These are phyloP conservation scores for Xylariales sp. DNA, from an alignment of 2,329 filamentous ascomycete species.

Conservation along the genomic window DNA sequence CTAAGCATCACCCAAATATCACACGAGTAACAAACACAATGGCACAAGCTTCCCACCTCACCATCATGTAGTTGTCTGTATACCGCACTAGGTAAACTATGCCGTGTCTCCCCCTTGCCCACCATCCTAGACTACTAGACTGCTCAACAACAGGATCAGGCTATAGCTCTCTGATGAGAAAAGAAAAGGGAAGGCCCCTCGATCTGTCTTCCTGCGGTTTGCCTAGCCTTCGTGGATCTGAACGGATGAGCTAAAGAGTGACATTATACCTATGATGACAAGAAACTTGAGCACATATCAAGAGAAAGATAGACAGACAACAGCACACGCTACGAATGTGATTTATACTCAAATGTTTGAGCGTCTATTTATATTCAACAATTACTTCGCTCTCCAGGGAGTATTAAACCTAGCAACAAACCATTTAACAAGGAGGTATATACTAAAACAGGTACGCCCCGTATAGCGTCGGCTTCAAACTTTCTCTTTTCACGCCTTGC, in stretches of 20 bases:
- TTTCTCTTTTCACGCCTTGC: background rate
- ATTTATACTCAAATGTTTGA: background rate
- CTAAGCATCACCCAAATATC: background rate
- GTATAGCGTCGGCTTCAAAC: background rate
- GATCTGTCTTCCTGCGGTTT: background rate
- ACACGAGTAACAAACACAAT: background rate
- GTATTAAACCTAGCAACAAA: conserved; percentile 7
- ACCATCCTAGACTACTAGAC: background rate
- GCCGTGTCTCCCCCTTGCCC: background rate
- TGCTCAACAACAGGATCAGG: background rate
- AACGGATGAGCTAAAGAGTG: background rate
- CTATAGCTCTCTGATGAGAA: no score
- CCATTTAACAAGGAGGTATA: conserved; percentile 2
- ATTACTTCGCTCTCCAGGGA: background rate
- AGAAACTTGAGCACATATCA: background rate
- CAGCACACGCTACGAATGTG: background rate
- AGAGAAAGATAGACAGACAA: background rate
- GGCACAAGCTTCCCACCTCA: background rate
- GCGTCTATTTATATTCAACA: conserved; percentile 18
- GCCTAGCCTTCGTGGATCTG: background rate
- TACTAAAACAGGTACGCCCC: conserved; percentile 8
- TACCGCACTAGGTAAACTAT: background rate
- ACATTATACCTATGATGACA: background rate
- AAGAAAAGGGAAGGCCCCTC: background rate
- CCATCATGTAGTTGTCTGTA: background rate